Percentiles rank a stretch among this genome's conserved stretches.
phyloP scores from a whole-genome alignment of 768 basidiomycete species.

The Boletellus sp. region DNA sequence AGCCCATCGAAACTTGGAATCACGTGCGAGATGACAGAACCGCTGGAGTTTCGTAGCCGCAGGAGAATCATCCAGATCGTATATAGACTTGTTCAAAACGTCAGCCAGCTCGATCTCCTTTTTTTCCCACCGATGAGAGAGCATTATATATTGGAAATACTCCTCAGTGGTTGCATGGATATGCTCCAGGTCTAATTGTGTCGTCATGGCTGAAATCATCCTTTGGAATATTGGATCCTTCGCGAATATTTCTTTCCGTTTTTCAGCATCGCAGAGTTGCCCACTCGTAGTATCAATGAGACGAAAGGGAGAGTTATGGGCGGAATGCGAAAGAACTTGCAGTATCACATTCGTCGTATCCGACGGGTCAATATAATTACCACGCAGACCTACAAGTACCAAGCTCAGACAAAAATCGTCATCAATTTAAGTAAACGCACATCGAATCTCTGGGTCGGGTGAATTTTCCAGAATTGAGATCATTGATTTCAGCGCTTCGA shows the following conservation, averaged over 20 bases:
- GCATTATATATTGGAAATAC: conserved; percentile 19
- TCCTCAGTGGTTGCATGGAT: background rate
- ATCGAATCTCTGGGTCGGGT: conserved; percentile 3
- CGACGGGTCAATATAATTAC: conserved; percentile 10
- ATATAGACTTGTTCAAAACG: conserved; percentile 10
- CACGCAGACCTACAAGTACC: conserved; percentile 3
- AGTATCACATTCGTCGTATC: background rate
- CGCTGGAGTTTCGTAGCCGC: conserved; percentile 11
- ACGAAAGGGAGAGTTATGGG: conserved; percentile 8
- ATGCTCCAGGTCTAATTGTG: background rate
- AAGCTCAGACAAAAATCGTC: background rate
- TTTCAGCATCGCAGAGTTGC: conserved; percentile 14
- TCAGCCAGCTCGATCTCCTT: conserved; percentile 12
- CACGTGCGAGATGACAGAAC: conserved; percentile 14
- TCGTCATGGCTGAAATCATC: conserved; percentile 17
- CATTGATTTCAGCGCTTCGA: conserved; percentile 6
- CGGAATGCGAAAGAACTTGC: background rate
- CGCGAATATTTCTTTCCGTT: conserved; percentile 9
- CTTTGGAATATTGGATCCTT: conserved; percentile 10
- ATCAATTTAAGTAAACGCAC: conserved; percentile 1
- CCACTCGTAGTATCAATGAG: conserved; percentile 21
- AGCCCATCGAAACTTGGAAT: conserved; percentile 15
- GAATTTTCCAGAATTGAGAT: conserved; percentile 10
- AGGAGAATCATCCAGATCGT: conserved; percentile 5
- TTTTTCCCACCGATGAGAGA: conserved; percentile 21